Evolutionary conservation across 495 filamentous ascomycete genomes (phyloP).

Genomic region (Halenospora varia): DNA sequence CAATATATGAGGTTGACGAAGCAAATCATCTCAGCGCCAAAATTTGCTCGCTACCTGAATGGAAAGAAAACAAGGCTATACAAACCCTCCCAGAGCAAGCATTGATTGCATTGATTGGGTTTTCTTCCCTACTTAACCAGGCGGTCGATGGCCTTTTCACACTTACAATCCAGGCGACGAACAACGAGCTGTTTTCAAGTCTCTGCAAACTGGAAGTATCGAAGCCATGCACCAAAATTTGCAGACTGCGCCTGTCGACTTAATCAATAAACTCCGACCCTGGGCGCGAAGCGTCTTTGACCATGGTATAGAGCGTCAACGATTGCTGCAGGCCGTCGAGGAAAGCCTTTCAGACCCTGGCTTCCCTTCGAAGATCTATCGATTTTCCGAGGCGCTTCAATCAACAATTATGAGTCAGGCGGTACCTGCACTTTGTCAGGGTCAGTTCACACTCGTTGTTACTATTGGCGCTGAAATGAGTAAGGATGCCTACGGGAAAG

Average conservation of each 20-base stretch:
- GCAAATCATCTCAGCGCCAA: constrained; percentile 2
- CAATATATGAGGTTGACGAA: constrained; percentile 6
- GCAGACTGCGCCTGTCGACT: constrained; percentile 1
- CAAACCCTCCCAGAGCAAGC: constrained; percentile 7
- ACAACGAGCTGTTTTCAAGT: constrained; percentile 7
- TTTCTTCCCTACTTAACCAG: constrained; percentile 7
- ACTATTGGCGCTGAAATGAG: constrained; percentile 4
- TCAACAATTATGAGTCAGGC: constrained; percentile 4
- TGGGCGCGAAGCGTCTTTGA: constrained; percentile 1
- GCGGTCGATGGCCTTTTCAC: neutral
- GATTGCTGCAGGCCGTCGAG: neutral
- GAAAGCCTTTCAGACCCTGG: constrained; percentile 8
- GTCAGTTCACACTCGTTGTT: constrained; percentile 5
- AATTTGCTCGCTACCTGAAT: constrained; percentile 4
- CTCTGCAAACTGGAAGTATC: neutral
- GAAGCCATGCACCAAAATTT: neutral
- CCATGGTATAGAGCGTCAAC: constrained; percentile 2
- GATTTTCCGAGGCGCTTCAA: constrained; percentile 6
- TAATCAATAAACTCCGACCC: constrained; percentile 4
- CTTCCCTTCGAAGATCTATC: constrained; percentile 8
- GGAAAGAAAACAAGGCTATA: constrained; percentile 5
- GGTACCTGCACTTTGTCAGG: constrained; percentile 2
- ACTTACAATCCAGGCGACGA: constrained; percentile 5
- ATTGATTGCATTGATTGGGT: constrained; percentile 1
- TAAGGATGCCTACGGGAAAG: constrained; percentile 8